A percentile compares a stretch with the other conserved stretches of the same genome.
Conservation (phyloP, 2,329 filamentous ascomycete genomes). For the Blastomyces percursus region DNA sequence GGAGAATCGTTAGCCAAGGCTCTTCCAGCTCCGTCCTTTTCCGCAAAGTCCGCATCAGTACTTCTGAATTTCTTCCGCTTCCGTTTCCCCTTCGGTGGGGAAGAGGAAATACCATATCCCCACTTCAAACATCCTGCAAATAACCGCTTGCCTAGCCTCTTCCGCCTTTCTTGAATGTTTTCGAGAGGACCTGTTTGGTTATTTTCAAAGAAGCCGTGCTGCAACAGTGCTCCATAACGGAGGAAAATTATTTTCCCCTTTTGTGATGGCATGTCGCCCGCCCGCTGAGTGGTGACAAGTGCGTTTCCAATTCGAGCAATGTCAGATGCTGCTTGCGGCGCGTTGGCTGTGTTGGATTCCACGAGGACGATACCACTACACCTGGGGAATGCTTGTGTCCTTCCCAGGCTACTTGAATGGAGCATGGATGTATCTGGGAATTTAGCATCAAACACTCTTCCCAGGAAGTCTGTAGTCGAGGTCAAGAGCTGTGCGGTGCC, state of each 20-base stretch:
- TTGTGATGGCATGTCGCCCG: neutral
- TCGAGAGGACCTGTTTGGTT: neutral
- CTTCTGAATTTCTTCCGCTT: neutral
- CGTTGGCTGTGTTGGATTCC: constrained; percentile 11
- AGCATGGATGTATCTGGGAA: neutral
- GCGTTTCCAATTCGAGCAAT: constrained; percentile 18
- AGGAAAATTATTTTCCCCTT: constrained; percentile 28
- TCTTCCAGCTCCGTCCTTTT: neutral
- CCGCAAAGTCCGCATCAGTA: neutral
- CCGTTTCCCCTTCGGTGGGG: neutral
- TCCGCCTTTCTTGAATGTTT: constrained; percentile 9
- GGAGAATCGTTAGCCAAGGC: neutral
- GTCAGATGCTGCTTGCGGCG: constrained; percentile 7
- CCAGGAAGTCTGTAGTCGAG: constrained; percentile 3
- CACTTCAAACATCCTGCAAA: constrained; percentile 28
- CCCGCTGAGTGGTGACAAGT: constrained; percentile 14
- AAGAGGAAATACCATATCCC: constrained; percentile 9
- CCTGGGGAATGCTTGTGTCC: neutral
- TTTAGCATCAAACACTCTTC: neutral
- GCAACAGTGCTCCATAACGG: constrained; percentile 13
- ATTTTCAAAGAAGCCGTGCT: neutral
- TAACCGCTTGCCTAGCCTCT: constrained; percentile 21
- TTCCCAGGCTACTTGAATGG: neutral
- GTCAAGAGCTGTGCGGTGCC: neutral
- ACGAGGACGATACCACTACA: constrained; percentile 22